Base-by-base conservation (phyloP, 2,329 filamentous ascomycete genomes). In the Blumeriella jaapii region DNA sequence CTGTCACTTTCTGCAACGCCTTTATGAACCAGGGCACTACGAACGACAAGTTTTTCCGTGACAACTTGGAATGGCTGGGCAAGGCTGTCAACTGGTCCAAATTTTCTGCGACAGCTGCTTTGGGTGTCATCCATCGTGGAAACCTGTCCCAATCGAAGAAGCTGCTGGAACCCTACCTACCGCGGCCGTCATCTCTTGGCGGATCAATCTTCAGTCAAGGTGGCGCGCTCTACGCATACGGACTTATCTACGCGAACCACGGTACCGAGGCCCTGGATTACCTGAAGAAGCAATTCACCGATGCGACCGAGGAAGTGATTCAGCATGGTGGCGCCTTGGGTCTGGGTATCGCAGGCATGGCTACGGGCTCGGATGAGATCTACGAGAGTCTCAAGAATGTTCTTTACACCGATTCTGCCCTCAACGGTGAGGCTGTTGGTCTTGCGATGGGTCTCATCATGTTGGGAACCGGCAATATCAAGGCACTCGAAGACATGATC, bases 21-120 rank as follows among this genome's bases (percentile, higher is more conserved):
- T 96, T 98, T 59, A 98, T 98, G 91, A 93, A 98, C 57, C 87
- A 93, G 35, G 93, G 91, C 40, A 98, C 91, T 1, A 95, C 89
- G 0, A 91, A 94, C 52, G 91, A 98, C 62, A 93, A 89, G 54
- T 98, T 98, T 64, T 96, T 98, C 74, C 75, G 93, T 6, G 86
- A 96, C 55, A 98, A 98, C 56, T 63, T 98, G 15, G 91, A 98
- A 48, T 98, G 91, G 91, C 65, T 98, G 3, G 87, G 89, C 41
- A 98, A 96, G 66, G 91, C 91, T 16, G 86, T 96, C 30, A 98
- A 98, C 64, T 98, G 91, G 91, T 95, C 87, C 42, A 98, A 98
- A 59, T 98, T 98, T 58, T 95, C 91, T 1, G 91, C 91, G 10
- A 98, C 91, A 4, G 91, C 91, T 38, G 91, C 91, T 6, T 68